phyloP scores from a whole-genome alignment of 2,329 filamentous ascomycete genomes.

The Gaeumannomyces tritici region DNA sequence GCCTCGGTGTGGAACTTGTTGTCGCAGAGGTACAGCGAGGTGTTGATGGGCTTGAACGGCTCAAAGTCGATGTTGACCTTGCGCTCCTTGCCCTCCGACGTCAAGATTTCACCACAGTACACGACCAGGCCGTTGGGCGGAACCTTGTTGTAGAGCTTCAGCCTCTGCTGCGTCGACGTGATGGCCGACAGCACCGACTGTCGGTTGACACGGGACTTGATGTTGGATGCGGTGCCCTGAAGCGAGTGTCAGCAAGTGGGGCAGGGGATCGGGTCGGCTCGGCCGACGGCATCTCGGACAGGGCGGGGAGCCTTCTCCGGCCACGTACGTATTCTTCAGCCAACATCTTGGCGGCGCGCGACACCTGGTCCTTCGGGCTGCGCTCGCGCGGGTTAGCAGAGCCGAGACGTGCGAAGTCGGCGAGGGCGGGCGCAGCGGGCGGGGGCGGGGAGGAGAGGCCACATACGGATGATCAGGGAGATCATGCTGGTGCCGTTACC shows the following conservation, averaged over 20 bases:
- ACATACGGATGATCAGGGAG: conserved; percentile 92
- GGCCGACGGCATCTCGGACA: background rate
- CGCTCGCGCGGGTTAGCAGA: conserved; percentile 9
- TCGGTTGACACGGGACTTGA: conserved; percentile 98
- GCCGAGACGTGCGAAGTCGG: background rate
- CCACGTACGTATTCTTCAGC: conserved; percentile 93
- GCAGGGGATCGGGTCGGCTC: background rate
- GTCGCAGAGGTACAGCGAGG: conserved; percentile 97
- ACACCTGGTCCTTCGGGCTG: conserved; percentile 96
- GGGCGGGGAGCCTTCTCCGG: background rate
- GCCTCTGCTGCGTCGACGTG: conserved; percentile 95
- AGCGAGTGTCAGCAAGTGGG: background rate
- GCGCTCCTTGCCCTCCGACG: conserved; percentile 93
- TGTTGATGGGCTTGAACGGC: conserved; percentile 99
- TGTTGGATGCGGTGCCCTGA: conserved; percentile 95
- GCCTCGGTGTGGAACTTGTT: conserved; percentile 99
- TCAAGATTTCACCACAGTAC: conserved; percentile 99
- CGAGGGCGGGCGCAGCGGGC: conserved; percentile 5
- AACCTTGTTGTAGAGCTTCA: conserved; percentile 99
- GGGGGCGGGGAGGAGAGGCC: conserved; percentile 9
- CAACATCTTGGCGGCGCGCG: conserved; percentile 96
- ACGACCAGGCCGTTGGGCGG: conserved; percentile 95
- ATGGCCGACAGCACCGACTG: conserved; percentile 97
- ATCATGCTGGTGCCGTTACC: conserved; percentile 99
- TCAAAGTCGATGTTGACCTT: conserved; percentile 99